Evolutionary conservation across 257 asterid genomes (phyloP), one percentile per base, ranked within the genome.

Genomic region (Dorcoceras hygrometricum): DNA sequence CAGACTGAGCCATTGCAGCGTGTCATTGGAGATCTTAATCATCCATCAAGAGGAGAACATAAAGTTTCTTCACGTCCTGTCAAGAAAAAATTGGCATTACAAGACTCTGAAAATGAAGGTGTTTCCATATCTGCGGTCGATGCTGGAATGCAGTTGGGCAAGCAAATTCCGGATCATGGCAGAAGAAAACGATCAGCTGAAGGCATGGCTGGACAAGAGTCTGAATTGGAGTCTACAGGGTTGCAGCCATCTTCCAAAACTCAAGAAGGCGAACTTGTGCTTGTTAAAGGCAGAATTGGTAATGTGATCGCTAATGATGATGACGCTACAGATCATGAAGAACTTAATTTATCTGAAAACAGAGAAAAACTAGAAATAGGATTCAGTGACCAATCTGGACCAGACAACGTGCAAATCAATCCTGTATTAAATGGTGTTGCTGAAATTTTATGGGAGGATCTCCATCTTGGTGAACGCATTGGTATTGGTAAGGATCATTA

Each of bases 381-480:
- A 23, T 36, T 69, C 62, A 46, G 65, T 71, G 69, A 50, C 43
- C 84, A 82, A 79, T 73, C 87, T 56, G 64, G 65, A 77, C 72
- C 79, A 67, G 67, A 59, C 73, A 79, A 78, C 74, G 71, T 79
- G 68, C 90, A 88, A 76, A 78, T 80, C 58, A 84, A 88, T 62
- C 85, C 86, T 2, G 54, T 86, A 77, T 79, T 94, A 68, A 81
- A 73, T 82, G 93, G 86, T 39, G 96, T 89, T 75, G 96, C 94
- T 18, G 96, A 90, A 77, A 91, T 91, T 68, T 89, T 85, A 31
- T 94, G 99, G 99, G 96, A 94, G 74, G 91, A 91, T 83, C 98
- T 94, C 74, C 93, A 87, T 81, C 89, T 94, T 73, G 98, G 96
- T 48, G 97, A 94, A 71, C 91, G 99, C 57, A 86, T 94, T 74